Evolutionary conservation across 208 protist species (phyloP), one percentile per base, ranked within the genome.

Genomic region (Trypanosoma vivax): DNA sequence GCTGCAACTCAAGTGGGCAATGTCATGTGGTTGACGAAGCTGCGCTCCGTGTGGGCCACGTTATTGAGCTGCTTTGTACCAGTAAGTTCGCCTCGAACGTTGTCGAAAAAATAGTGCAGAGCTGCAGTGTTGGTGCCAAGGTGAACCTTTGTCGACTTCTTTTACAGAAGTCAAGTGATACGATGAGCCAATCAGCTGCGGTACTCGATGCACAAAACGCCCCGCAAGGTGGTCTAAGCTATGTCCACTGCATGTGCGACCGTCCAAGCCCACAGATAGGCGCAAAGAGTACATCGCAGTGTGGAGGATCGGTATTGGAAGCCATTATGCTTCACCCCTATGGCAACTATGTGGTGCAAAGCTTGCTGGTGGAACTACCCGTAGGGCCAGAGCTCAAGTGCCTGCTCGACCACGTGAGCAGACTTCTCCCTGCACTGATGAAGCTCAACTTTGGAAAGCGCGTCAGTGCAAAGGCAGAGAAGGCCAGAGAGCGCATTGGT

Each of bases 341-440:
- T 65, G 97, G 82, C 37, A 99, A 99, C 65, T 99, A 99, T 65
- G 97, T 99, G 0, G 65, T 99, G n/a, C 97, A 99, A 58, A 98
- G 86, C 19, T 85, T 94, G 21, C 72, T 96, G 37, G 76, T 56
- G 2, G 79, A 93, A 16, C 68, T 84, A 4, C 88, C 95, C 21
- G 69, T 82, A 27, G 63, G 74, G 13, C 7, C 31, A 25, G 73
- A 81, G 60, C 64, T 88, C 21, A 21, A 66, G 18, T 52, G 38
- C 19, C 16, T 90, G 48, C 57, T 87, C 21, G 53, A 51, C 11
- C 37, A 64, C 21, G 50, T 86, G 18, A 56, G 83, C 34, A 38
- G 47, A 31, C 41, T 68, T n/a, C 35, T 81, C 29, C 76, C 73
- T 3, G 51, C 60, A 5, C 29, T 90, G 3, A 50, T 62, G 35